Evolutionary conservation across 805 yeast genomes (phyloP).

Genomic region (Pichia insulana): DNA sequence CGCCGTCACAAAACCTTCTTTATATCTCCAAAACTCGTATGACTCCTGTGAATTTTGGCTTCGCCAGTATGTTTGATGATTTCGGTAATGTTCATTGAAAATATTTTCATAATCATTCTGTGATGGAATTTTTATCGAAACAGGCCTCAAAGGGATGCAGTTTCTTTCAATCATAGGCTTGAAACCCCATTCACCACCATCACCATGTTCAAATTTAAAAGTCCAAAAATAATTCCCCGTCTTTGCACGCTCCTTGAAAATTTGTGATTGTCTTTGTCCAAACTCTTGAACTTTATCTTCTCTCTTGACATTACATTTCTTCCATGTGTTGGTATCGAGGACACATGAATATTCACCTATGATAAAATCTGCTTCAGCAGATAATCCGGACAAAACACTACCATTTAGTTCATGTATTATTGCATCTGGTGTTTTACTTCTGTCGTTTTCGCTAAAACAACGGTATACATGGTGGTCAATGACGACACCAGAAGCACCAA

Average conservation of each 20-base stretch:
- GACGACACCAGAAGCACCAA: conserved; percentile 48
- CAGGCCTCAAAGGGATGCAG: conserved; percentile 34
- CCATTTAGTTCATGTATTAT: conserved; percentile 49
- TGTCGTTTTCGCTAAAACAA: conserved; percentile 74
- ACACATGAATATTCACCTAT: conserved; percentile 92
- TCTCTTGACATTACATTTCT: conserved; percentile 35
- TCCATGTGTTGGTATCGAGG: conserved; percentile 70
- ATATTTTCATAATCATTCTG: conserved; percentile 33
- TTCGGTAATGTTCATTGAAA: conserved; percentile 29
- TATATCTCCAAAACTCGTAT: conserved; percentile 74
- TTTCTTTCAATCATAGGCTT: conserved; percentile 64
- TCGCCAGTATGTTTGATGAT: conserved; percentile 66
- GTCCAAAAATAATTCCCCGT: conserved; percentile 90
- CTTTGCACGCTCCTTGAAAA: conserved; percentile 44
- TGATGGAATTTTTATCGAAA: conserved; percentile 28
- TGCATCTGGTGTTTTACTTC: conserved; percentile 51
- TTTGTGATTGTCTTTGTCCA: conserved; percentile 46
- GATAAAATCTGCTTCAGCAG: conserved; percentile 48
- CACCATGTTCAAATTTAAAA: conserved; percentile 74
- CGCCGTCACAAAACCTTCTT: conserved; percentile 69
- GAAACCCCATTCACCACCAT: conserved; percentile 97
- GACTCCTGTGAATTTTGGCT: conserved; percentile 43
- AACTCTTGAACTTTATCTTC: conserved; percentile 48
- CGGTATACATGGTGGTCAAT: conserved; percentile 83
- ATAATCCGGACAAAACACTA: conserved; percentile 41